Conservation (phyloP, 2,329 filamentous ascomycete genomes). For the Macroventuria anomochaeta region DNA sequence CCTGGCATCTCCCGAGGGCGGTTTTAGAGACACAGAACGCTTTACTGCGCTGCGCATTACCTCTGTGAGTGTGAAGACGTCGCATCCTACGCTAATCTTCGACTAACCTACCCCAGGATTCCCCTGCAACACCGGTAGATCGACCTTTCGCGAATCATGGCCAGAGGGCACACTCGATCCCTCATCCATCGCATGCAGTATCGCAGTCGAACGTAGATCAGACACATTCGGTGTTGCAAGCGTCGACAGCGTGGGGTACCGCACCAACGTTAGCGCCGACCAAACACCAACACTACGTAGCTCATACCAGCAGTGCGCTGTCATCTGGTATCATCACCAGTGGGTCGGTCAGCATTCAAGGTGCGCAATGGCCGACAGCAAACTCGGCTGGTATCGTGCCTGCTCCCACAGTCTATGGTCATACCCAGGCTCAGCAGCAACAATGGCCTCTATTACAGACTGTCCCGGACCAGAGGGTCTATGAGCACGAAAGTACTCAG, state of each 20-base stretch:
- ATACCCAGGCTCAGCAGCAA: conserved; percentile 21
- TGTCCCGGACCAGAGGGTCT: conserved; percentile 21
- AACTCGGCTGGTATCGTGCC: conserved; percentile 13
- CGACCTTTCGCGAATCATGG: conserved; percentile 33
- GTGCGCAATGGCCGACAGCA: conserved; percentile 27
- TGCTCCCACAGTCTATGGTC: conserved; percentile 25
- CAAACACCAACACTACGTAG: conserved; percentile 23
- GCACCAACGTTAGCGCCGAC: conserved; percentile 16
- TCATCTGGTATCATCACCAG: conserved; percentile 16
- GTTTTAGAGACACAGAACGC: conserved; percentile 24
- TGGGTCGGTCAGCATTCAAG: conserved; percentile 20
- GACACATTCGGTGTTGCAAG: conserved; percentile 26
- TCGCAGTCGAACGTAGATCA: conserved; percentile 24
- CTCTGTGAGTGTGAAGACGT: conserved; percentile 29
- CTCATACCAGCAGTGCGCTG: conserved; percentile 23
- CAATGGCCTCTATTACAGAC: conserved; percentile 27
- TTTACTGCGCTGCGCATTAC: conserved; percentile 28
- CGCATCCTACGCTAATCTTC: conserved; percentile 19
- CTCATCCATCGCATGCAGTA: conserved; percentile 29
- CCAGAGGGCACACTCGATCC: conserved; percentile 28
- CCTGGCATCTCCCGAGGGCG: conserved; percentile 18
- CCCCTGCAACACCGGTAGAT: conserved; percentile 28
- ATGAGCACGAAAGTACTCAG: conserved; percentile 18
- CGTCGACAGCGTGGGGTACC: conserved; percentile 26
- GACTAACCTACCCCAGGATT: conserved; percentile 33